These are phyloP conservation scores for Dioscorea dumetorum DNA, from an alignment of 106 monocot genomes.

Conservation along the genomic window DNA sequence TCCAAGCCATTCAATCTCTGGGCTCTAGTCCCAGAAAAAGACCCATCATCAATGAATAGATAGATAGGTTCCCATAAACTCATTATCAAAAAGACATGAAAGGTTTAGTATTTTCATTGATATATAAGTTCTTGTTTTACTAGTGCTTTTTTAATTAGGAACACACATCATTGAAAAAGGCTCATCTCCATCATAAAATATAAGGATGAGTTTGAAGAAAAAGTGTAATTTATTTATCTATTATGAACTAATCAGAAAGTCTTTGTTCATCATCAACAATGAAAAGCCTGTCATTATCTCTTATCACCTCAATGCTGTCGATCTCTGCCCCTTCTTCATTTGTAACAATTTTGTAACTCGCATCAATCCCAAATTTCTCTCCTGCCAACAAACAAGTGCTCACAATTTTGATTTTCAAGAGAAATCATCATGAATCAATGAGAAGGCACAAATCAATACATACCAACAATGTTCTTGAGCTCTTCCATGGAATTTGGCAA, in stretches of 20 bases:
- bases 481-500: slow-evolving; percentile 78
- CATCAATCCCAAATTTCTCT: slow-evolving; percentile 45
- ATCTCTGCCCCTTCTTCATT: slow-evolving; percentile 75
- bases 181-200: too few relatives aligned
- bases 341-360: slow-evolving; percentile 18
- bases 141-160: too few relatives aligned
- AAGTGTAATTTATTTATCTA: too few relatives aligned
- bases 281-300: slow-evolving; percentile 79
- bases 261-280: slow-evolving; percentile 41
- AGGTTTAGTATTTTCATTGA: too few relatives aligned
- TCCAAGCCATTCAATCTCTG: too few relatives aligned
- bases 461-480: slow-evolving; percentile 54
- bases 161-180: too few relatives aligned
- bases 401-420: background rate
- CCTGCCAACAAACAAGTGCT: slow-evolving; percentile 27
- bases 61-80: too few relatives aligned
- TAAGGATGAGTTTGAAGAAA: too few relatives aligned
- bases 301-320: slow-evolving; percentile 79
- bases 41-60: too few relatives aligned
- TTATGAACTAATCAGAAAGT: background rate
- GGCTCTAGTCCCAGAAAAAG: too few relatives aligned
- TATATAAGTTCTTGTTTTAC: too few relatives aligned
- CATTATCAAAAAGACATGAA: too few relatives aligned
- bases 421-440: background rate
- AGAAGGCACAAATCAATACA: background rate